Base-by-base conservation (phyloP, 176 grass and related monocot species). In the Bothriochloa decipiens region DNA sequence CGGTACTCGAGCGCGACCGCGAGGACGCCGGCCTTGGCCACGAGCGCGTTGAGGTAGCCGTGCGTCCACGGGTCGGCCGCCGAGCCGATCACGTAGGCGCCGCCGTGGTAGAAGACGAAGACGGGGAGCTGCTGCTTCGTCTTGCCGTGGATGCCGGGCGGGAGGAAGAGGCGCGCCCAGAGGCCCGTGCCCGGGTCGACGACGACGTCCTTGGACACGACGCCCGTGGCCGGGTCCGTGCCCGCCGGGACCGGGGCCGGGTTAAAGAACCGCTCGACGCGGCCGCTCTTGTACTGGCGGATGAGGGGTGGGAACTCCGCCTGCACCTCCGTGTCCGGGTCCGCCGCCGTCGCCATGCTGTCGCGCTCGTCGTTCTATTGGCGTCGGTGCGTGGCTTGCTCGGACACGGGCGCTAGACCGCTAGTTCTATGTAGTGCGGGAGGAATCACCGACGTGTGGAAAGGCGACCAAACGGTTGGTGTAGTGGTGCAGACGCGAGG, bases 161-260 rank as follows among this genome's bases (percentile, higher is more conserved):
- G 93, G 23, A 95, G 88, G 87, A 92, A 95, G 82, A 95, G 39
- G 60, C 93, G 93, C 58, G 88, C 90, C 86, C 90, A 92, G 76
- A 90, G 70, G 63, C 87, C 87, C 6, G 81, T 88, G 68, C 74
- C 53, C 3, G 78, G 33, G 58, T 95, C 85, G 4, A 95, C 70
- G 70, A 81, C 85, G 9, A 92, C 85, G 85, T 95, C 93, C 83
- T 84, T 92, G 76, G 93, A 90, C 35, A 50, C 58, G 68, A 90
- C 85, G 46, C 87, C 85, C 11, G 88, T 92, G 66, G 40, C 79
- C 3, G 80, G 69, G 79, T 95, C 90, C 64, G 75, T 64, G 53
- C 90, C 89, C 27, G 93, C 86, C 17, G 93, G 90, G 41, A 88
- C 23, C 25, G 61, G 78, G 22, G 52, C 26, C 68, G 57, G 29